Conservation (phyloP, 345 rosid genomes). For the Ceriops tagal region DNA sequence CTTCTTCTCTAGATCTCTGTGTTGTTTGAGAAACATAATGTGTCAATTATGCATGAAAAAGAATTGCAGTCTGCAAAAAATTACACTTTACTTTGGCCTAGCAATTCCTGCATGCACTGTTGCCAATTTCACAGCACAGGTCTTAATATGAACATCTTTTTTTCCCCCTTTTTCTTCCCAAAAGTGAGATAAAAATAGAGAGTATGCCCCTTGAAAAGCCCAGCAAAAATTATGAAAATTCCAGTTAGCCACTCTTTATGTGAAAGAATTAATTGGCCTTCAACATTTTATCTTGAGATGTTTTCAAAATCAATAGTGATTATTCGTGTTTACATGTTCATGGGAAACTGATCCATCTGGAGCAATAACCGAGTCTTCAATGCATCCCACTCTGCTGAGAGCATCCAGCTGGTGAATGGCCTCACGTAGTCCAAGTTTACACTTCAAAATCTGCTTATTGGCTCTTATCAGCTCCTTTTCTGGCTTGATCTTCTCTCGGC, state of each 20-base stretch:
- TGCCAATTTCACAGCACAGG: background rate
- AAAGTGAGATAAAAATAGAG: background rate
- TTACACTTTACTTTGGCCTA: background rate
- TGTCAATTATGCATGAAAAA: too few relatives aligned
- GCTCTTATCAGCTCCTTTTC: slow-evolving; percentile 89
- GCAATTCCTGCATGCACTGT: background rate
- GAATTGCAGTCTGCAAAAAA: background rate
- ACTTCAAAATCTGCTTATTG: slow-evolving; percentile 71
- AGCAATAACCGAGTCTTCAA: slow-evolving; percentile 79
- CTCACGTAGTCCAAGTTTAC: slow-evolving; percentile 93
- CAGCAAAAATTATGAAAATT: background rate
- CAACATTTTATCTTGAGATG: background rate
- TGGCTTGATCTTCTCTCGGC: slow-evolving; percentile 95
- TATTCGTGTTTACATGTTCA: slow-evolving; percentile 61
- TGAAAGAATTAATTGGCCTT: background rate
- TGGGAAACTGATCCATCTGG: slow-evolving; percentile 94
- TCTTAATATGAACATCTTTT: background rate
- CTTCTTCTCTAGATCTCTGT: too few relatives aligned
- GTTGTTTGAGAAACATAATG: too few relatives aligned
- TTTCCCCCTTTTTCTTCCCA: background rate
- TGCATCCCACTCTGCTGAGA: slow-evolving; percentile 79
- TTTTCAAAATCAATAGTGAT: background rate
- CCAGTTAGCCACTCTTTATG: background rate
- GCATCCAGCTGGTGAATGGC: slow-evolving; percentile 69
- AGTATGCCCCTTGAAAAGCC: background rate